Conservation (phyloP, 2,329 filamentous ascomycete species). For the Amauroascus niger region DNA sequence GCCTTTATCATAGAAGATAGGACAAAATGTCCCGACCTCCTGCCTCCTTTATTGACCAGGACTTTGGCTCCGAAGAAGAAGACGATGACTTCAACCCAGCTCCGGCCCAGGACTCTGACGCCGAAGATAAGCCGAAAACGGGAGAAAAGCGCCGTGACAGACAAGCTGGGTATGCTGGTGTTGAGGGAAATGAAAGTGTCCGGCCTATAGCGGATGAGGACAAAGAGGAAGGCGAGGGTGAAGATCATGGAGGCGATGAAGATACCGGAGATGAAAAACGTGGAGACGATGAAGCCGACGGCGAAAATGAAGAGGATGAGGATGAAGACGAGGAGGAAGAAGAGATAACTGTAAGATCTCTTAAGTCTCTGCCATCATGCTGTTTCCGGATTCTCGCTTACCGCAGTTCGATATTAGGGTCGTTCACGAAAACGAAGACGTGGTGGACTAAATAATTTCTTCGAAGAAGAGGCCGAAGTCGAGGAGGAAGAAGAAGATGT, state of each 20-base stretch:
- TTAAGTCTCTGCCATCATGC: neutral
- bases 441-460: constrained; percentile 70
- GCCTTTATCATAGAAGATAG: neutral
- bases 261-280: constrained; percentile 37
- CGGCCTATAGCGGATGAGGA: constrained; percentile 26
- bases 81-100: constrained; percentile 87
- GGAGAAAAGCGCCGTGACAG: constrained; percentile 24
- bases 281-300: constrained; percentile 35
- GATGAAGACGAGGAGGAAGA: constrained; percentile 54
- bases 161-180: constrained; percentile 41
- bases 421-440: constrained; percentile 71
- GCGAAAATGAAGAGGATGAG: constrained; percentile 43
- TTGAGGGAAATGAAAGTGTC: constrained; percentile 30
- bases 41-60: constrained; percentile 41
- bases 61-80: constrained; percentile 55
- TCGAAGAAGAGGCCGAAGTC: constrained; percentile 97
- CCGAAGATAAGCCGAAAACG: constrained; percentile 41
- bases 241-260: constrained; percentile 41
- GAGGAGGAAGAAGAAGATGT: constrained; percentile 84
- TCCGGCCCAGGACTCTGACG: constrained; percentile 63
- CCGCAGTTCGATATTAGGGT: constrained; percentile 35
- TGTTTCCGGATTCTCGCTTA: constrained; percentile 2
- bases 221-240: constrained; percentile 40
- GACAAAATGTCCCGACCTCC: constrained; percentile 25
- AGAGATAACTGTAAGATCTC: constrained; percentile 46